Evolutionary conservation across 768 basidiomycete species (phyloP).

Genomic region (Trametes cinnabarina): DNA sequence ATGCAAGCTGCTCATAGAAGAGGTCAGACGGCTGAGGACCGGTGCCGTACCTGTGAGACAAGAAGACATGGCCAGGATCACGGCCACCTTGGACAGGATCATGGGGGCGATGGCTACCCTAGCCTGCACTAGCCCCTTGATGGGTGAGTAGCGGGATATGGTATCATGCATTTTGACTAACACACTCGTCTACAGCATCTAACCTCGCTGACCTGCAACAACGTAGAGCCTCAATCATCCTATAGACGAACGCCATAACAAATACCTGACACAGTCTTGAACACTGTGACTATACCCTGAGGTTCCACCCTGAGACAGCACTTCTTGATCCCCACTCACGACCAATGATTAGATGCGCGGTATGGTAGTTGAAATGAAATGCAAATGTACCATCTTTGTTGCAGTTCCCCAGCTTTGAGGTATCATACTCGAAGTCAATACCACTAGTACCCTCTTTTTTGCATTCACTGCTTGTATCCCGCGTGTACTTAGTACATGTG

Average conservation of each 20-base stretch:
- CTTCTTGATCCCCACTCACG: no score
- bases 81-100: slow-evolving; percentile 20
- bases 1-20: slow-evolving; percentile 22
- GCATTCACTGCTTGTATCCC: neutral
- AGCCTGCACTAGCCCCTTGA: slow-evolving; percentile 20
- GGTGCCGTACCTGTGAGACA: neutral
- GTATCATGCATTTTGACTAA: neutral
- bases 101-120: slow-evolving; percentile 21
- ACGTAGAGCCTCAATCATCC: no score
- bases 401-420: no score
- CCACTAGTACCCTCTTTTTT: no score
- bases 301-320: no score
- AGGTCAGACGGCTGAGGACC: slow-evolving; percentile 15
- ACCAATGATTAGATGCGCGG: no score
- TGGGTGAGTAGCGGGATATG: slow-evolving; percentile 20
- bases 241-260: no score
- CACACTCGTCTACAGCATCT: neutral
- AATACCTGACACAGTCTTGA: no score
- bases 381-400: no score
- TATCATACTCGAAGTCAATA: no score
- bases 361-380: no score
- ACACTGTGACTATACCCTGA: neutral
- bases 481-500: slow-evolving; percentile 1
- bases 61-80: slow-evolving; percentile 13
- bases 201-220: slow-evolving; percentile 8